phyloP scores from a whole-genome alignment of 2,329 filamentous ascomycete genomes.

The Pestalotiopsis sp. region DNA sequence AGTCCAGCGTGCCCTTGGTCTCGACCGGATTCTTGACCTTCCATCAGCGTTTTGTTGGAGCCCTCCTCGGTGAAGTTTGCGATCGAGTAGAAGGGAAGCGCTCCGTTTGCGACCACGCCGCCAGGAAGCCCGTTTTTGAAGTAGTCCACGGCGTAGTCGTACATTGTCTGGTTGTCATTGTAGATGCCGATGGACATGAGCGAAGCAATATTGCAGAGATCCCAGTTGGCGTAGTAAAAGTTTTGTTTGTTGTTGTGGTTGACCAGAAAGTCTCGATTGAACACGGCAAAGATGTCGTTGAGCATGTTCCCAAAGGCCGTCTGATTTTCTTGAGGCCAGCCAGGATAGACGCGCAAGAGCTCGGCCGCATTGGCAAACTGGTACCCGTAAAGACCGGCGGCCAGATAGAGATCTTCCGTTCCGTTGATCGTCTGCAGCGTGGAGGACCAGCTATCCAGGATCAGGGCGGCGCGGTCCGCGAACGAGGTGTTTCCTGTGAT shows the following conservation, averaged over 20 bases:
- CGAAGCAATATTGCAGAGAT: conserved; percentile 45
- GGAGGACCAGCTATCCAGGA: conserved; percentile 41
- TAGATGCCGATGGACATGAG: conserved; percentile 44
- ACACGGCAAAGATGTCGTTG: conserved; percentile 37
- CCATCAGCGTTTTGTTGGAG: conserved; percentile 33
- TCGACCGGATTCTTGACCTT: conserved; percentile 44
- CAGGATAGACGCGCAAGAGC: conserved; percentile 37
- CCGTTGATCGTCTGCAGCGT: conserved; percentile 38
- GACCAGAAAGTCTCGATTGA: conserved; percentile 40
- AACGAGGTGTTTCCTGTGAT: conserved; percentile 38
- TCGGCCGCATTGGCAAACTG: conserved; percentile 50
- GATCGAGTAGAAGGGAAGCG: conserved; percentile 1
- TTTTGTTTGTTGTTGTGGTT: conserved; percentile 36
- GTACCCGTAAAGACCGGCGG: conserved; percentile 47
- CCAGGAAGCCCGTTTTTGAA: conserved; percentile 42
- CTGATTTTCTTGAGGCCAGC: conserved; percentile 29
- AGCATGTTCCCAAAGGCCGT: conserved; percentile 34
- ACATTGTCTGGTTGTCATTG: conserved; percentile 44
- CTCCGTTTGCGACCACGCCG: conserved; percentile 34
- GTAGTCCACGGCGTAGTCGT: conserved; percentile 40
- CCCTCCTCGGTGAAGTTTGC: conserved; percentile 30
- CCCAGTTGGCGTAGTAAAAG: conserved; percentile 48
- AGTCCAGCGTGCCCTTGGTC: conserved; percentile 48
- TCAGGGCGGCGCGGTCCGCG: conserved; percentile 37
- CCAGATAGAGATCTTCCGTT: conserved; percentile 39